Evolutionary conservation across 78 protist genomes (phyloP).

Genomic region (slime mould (Dictyostelium discoideum)): dicty_2.7 NC_007090.3:3843501-3844000

Average conservation of each 20-base stretch:
- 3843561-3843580: neutral
- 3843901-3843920: slow-evolving; percentile 12
- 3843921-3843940: neutral
- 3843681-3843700: neutral
- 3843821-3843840: neutral
- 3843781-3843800: no score
- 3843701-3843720: neutral
- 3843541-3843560: neutral
- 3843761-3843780: neutral
- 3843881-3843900: slow-evolving; percentile 18
- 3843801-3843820: no score
- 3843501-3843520: slow-evolving; percentile 5
- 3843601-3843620: neutral
- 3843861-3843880: neutral
- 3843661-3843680: neutral
- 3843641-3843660: neutral
- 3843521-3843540: slow-evolving; percentile 19
- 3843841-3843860: slow-evolving; percentile 51
- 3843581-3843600: neutral
- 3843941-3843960: slow-evolving; percentile 17
- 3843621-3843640: neutral
- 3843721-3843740: slow-evolving; percentile 16
- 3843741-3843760: neutral
- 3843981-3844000: slow-evolving; percentile 29
- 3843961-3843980: slow-evolving; percentile 26